Conservation (phyloP, 805 yeast species). For the Saturnispora hagleri region DNA sequence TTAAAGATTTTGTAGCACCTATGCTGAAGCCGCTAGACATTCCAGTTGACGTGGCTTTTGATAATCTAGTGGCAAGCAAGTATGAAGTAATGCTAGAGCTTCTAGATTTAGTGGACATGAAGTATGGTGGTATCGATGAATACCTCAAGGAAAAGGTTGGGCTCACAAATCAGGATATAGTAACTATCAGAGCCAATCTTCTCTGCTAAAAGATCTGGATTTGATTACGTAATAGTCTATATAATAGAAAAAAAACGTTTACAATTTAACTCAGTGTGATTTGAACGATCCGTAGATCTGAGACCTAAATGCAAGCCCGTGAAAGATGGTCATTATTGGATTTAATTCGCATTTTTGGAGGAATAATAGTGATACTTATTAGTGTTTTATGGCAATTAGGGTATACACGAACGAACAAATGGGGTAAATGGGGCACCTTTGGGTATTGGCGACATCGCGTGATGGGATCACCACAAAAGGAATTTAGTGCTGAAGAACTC, state of each 20-base stretch:
- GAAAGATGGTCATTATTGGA: constrained; percentile 3
- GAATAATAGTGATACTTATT: neutral
- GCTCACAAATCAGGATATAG: constrained; percentile 33
- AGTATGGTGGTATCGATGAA: constrained; percentile 45
- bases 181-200: constrained; percentile 1
- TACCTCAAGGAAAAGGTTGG: constrained; percentile 38
- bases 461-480: constrained; percentile 16
- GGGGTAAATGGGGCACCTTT: constrained; percentile 32
- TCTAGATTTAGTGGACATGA: constrained; percentile 39
- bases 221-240: neutral
- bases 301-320: neutral
- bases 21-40: constrained; percentile 24
- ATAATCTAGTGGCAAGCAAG: constrained; percentile 51
- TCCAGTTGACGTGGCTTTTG: constrained; percentile 43
- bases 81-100: constrained; percentile 65
- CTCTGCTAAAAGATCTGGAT: neutral
- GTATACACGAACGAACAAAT: neutral
- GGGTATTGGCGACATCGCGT: constrained; percentile 27
- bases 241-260: neutral
- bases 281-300: neutral
- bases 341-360: neutral
- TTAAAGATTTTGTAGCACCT: constrained; percentile 17
- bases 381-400: constrained; percentile 4
- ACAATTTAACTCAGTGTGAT: neutral
- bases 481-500: constrained; percentile 38